A percentile compares a stretch with the other conserved stretches of the same genome.
Conservation (phyloP, 768 basidiomycete species). For the Tephrocybe sp. region DNA sequence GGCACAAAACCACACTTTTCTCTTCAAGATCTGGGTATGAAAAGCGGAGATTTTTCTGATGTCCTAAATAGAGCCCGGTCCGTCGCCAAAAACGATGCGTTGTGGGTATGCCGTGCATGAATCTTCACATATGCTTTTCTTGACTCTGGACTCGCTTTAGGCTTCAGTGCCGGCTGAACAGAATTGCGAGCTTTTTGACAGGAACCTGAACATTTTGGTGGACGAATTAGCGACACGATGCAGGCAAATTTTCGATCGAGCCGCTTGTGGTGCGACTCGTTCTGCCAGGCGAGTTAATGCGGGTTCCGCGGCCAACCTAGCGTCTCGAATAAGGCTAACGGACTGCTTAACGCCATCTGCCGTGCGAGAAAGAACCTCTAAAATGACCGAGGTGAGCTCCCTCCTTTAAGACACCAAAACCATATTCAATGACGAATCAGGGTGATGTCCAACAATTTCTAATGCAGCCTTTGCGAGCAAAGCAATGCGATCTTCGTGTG, state of each 20-base stretch:
- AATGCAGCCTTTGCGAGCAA: slow-evolving; percentile 39
- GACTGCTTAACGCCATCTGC: slow-evolving; percentile 28
- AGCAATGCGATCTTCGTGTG: slow-evolving; percentile 46
- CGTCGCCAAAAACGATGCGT: slow-evolving; percentile 45
- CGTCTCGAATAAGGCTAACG: slow-evolving; percentile 26
- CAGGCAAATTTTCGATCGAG: slow-evolving; percentile 58
- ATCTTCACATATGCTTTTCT: slow-evolving; percentile 3
- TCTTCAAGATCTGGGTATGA: slow-evolving; percentile 45
- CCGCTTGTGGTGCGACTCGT: slow-evolving; percentile 61
- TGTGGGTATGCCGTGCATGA: slow-evolving; percentile 53
- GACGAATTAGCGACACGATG: slow-evolving; percentile 61
- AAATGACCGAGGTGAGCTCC: slow-evolving; percentile 47
- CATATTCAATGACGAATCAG: slow-evolving; percentile 31
- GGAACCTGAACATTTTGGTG: slow-evolving; percentile 65
- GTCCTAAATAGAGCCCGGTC: slow-evolving; percentile 46
- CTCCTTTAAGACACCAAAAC: slow-evolving; percentile 20
- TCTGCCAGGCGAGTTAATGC: slow-evolving; percentile 44
- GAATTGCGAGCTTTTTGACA: slow-evolving; percentile 57
- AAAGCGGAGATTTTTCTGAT: slow-evolving; percentile 29
- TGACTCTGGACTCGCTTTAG: slow-evolving; percentile 1
- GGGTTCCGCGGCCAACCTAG: slow-evolving; percentile 21
- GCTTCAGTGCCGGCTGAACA: slow-evolving; percentile 44
- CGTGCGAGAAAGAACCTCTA: slow-evolving; percentile 54
- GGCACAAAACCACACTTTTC: slow-evolving; percentile 56
- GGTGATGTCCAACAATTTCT: slow-evolving; percentile 52